Conservation (phyloP, 139 green algal species). For the Astrephomene gubernaculifera region DNA sequence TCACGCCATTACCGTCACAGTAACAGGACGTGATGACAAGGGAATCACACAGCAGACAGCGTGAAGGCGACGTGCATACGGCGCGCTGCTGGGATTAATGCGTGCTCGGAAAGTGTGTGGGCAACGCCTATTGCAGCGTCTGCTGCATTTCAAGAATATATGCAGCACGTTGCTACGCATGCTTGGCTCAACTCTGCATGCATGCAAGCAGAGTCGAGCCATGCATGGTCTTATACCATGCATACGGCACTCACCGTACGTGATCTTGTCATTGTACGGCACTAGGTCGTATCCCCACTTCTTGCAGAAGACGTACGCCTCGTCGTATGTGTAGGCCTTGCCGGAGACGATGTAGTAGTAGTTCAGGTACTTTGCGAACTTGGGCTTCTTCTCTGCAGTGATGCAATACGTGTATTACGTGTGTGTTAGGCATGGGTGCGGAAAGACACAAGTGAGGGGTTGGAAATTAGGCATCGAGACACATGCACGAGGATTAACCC, state of each 20-base stretch:
- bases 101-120: too few relatives aligned
- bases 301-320: constrained; percentile 21
- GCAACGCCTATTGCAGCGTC: too few relatives aligned
- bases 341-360: not conserved
- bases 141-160: too few relatives aligned
- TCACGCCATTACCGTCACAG: not conserved
- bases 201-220: not conserved
- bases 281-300: not conserved
- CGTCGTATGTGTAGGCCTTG: not conserved
- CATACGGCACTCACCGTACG: not conserved
- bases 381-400: not conserved
- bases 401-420: too few relatives aligned
- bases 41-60: too few relatives aligned
- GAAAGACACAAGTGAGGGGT: too few relatives aligned
- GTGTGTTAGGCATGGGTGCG: too few relatives aligned
- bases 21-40: not conserved
- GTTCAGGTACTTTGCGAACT: not conserved
- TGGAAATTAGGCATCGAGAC: too few relatives aligned
- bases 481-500: too few relatives aligned
- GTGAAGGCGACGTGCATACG: too few relatives aligned
- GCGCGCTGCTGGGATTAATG: too few relatives aligned
- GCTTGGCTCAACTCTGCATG: too few relatives aligned
- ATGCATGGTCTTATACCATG: not conserved
- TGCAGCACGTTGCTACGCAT: not conserved
- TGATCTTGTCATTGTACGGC: constrained; percentile 3